Base-by-base conservation (phyloP, 495 filamentous ascomycete species). In the Penicillium taxi region DNA sequence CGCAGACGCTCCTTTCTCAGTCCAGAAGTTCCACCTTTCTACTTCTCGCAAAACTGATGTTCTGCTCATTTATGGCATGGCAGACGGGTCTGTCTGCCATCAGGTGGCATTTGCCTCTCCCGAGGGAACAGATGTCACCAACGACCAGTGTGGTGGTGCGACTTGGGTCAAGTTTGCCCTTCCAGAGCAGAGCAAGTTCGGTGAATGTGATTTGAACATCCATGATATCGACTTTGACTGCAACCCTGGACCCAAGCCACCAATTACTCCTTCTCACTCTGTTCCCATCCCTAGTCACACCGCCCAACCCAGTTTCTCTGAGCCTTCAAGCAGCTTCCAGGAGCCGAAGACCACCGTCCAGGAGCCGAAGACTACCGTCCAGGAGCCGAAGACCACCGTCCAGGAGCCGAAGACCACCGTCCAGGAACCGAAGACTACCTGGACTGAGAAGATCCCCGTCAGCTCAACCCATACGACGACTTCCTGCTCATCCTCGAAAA, bases 81-180 rank as follows among this genome's bases (percentile, higher is more conserved):
- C 79, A 2, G 81, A 87, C 54, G 81, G 80, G 34, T 77, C 74
- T 19, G 72, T 61, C 42, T 95, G 90, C 76, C 85, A 80, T 55
- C 78, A 89, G 56, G 73, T 71, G n/a, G 64, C 72, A 37, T 45
- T 56, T 21, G 87, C 83, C 69, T 69, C 66, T 29, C 61, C 72
- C 30, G 63, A 65, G 11, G 84, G 84, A 50, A 73, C 72, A 23
- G 73, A 71, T 45, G 67, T 94, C 39, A 54, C 69, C 63, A 96
- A 95, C 70, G 74, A 67, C 39, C 88, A 94, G 67, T 96, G 89
- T 58, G 89, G 89, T 71, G 86, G 86, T 61, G 89, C 89, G 31
- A 80, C 71, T 49, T 72, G 72, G 14, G 86, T 95, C 19, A 74
- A 76, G 24, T 78, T 94, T 49, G 66, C 82, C 48, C 77, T 86